Evolutionary conservation across 1,284 basidiomycete species (phyloP).

Genomic region (Irpex lacteus): DNA sequence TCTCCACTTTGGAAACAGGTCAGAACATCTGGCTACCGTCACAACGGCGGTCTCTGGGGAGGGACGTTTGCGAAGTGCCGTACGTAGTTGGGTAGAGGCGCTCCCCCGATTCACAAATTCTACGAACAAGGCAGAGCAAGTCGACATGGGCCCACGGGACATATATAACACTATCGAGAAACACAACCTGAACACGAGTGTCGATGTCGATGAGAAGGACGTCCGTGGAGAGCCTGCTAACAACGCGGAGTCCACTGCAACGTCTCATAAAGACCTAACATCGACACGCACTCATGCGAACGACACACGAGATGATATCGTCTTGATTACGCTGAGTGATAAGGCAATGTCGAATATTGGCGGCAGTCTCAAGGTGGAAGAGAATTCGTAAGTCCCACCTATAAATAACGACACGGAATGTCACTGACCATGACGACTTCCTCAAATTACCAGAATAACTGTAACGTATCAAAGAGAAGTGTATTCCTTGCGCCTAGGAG

Average conservation of each 20-base stretch:
- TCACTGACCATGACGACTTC: too few relatives aligned
- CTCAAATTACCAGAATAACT: not conserved
- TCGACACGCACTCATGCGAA: not conserved
- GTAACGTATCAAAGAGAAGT: not conserved
- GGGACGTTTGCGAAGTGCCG: not conserved
- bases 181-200: too few relatives aligned
- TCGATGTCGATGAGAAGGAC: not conserved
- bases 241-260: not conserved
- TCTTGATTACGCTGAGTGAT: not conserved
- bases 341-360: not conserved
- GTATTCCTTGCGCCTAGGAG: not conserved
- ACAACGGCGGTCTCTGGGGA: not conserved
- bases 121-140: not conserved
- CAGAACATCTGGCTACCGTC: not conserved
- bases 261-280: not conserved
- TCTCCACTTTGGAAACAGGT: not conserved
- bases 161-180: too few relatives aligned
- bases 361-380: not conserved
- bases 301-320: not conserved
- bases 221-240: not conserved
- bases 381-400: not conserved
- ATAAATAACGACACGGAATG: not conserved
- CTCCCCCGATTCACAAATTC: not conserved
- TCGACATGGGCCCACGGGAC: not conserved
- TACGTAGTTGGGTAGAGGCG: not conserved